Conservation (phyloP, 176 grass and related monocot species). For the Pontederia crassipes region DNA sequence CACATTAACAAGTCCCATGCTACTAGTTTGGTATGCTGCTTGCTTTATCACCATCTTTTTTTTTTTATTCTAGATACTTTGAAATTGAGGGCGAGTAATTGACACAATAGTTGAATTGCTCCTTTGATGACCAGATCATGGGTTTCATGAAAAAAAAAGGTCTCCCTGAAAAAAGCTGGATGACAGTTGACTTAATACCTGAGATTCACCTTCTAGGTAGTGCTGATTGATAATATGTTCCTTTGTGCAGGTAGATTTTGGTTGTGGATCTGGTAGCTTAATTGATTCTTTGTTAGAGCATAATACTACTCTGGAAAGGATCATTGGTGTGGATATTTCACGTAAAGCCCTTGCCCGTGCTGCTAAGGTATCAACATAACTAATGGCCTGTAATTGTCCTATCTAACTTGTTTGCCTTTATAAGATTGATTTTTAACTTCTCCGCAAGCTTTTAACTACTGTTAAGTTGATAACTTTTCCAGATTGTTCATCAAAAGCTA, state of each 20-base stretch:
- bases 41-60: constrained; percentile 4
- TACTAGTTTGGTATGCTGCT: constrained; percentile 43
- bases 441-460: background rate
- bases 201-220: no score
- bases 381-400: background rate
- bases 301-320: constrained; percentile 59
- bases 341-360: constrained; percentile 59
- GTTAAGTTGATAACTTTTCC: background rate
- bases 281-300: constrained; percentile 82
- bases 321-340: constrained; percentile 91
- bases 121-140: no score
- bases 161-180: no score
- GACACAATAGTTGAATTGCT: no score
- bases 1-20: constrained; percentile 78
- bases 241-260: constrained; percentile 75
- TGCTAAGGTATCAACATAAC: constrained; percentile 53
- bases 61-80: background rate
- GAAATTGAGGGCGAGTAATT: no score
- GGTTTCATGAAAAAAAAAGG: no score
- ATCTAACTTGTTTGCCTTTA: background rate
- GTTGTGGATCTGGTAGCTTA: constrained; percentile 88
- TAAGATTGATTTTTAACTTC: background rate
- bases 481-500: constrained; percentile 74
- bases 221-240: background rate
- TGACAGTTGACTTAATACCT: no score